These are phyloP conservation scores for Plenodomus tracheiphilus DNA, from an alignment of 2,329 filamentous ascomycete genomes.

Conservation along the genomic window DNA sequence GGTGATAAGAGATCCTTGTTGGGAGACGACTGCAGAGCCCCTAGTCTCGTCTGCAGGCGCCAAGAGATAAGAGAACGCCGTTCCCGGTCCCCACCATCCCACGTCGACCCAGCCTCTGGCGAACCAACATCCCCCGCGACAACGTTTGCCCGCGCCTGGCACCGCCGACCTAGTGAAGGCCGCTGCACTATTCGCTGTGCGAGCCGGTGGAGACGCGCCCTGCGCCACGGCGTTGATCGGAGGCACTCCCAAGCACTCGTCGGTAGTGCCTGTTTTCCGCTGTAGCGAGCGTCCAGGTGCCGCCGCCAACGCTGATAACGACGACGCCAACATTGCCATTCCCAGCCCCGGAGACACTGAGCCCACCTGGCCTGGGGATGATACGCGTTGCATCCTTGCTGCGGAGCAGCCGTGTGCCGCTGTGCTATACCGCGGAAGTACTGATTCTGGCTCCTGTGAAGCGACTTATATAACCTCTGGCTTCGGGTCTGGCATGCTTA, in stretches of 20 bases:
- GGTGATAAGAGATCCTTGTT: slow-evolving; percentile 36
- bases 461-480: slow-evolving; percentile 30
- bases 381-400: slow-evolving; percentile 18
- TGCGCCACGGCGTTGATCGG: slow-evolving; percentile 23
- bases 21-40: slow-evolving; percentile 13
- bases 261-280: slow-evolving; percentile 20
- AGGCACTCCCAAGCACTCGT: slow-evolving; percentile 5
- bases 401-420: slow-evolving; percentile 31
- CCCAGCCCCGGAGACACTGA: slow-evolving; percentile 26
- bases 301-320: slow-evolving; percentile 33
- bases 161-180: slow-evolving; percentile 7
- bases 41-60: slow-evolving; percentile 26
- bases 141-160: slow-evolving; percentile 18
- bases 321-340: slow-evolving; percentile 18
- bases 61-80: slow-evolving; percentile 44
- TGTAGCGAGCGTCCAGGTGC: slow-evolving; percentile 8
- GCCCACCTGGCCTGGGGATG: slow-evolving; percentile 24
- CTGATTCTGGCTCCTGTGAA: slow-evolving; percentile 16
- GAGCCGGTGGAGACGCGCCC: slow-evolving; percentile 9
- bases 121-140: slow-evolving; percentile 19
- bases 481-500: slow-evolving; percentile 14
- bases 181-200: slow-evolving; percentile 9
- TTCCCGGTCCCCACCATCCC: slow-evolving; percentile 38
- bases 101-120: slow-evolving; percentile 20
- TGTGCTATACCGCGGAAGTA: slow-evolving; percentile 42